phyloP scores from a whole-genome alignment of 306 rosid species.

The Styphnolobium japonicum region DNA sequence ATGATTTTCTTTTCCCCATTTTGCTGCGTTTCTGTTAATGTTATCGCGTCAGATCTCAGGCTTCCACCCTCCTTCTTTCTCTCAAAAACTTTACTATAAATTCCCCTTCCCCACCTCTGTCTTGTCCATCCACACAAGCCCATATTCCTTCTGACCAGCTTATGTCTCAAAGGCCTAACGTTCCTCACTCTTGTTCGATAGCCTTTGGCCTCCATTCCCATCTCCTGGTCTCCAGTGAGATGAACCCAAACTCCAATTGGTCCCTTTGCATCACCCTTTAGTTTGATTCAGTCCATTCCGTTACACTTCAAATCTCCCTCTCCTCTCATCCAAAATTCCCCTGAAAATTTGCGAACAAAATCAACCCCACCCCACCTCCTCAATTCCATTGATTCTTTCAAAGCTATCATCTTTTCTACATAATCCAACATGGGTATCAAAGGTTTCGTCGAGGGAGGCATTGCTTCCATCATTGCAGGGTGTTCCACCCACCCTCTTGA shows the following conservation, averaged over 20 bases:
- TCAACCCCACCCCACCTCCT: constrained; percentile 10
- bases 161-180: constrained; percentile 52
- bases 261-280: background rate
- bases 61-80: background rate
- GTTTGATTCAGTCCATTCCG: background rate
- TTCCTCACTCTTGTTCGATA: constrained; percentile 49
- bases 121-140: background rate
- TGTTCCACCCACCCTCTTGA: constrained; percentile 73
- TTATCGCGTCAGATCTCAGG: background rate
- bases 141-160: background rate
- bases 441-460: constrained; percentile 82
- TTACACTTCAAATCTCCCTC: background rate
- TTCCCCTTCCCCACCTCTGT: background rate
- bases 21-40: background rate
- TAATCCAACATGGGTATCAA: constrained; percentile 52
- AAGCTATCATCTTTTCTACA: background rate
- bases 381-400: constrained; percentile 9
- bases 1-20: background rate
- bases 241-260: constrained; percentile 45
- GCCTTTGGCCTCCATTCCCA: constrained; percentile 54
- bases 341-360: constrained; percentile 19
- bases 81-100: constrained; percentile 4
- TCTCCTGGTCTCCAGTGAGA: constrained; percentile 52
- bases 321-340: background rate
- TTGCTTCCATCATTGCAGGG: constrained; percentile 71